A percentile compares a stretch with the other conserved stretches of the same genome.
Conservation (phyloP, 169 alveolate species). For the Blepharisma undulans region DNA sequence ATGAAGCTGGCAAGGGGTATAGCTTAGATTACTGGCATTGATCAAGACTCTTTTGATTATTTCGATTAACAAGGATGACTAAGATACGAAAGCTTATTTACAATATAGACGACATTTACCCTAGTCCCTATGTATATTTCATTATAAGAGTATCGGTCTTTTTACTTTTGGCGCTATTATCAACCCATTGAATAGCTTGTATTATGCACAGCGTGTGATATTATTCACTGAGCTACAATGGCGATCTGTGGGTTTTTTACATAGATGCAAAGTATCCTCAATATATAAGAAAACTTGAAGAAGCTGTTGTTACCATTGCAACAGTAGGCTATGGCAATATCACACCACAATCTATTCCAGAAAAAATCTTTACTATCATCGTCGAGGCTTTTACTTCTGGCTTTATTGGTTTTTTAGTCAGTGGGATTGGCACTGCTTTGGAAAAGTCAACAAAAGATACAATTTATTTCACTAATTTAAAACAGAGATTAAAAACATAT, state of each 20-base stretch:
- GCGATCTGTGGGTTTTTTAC: neutral
- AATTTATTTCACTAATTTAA: conserved; percentile 55
- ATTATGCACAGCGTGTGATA: neutral
- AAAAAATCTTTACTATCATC: conserved; percentile 61
- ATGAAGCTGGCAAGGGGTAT: neutral
- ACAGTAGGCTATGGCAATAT: conserved; percentile 78
- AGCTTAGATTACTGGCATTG: neutral
- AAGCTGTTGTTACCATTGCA: conserved; percentile 53
- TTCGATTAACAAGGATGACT: neutral
- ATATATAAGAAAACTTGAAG: conserved; percentile 34
- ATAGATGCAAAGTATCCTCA: neutral
- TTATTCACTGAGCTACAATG: neutral
- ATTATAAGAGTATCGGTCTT: neutral
- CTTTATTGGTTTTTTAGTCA: conserved; percentile 69
- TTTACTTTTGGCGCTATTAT: neutral
- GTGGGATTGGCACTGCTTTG: conserved; percentile 60
- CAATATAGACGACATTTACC: neutral
- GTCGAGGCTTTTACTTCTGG: conserved; percentile 77
- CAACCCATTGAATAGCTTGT: neutral
- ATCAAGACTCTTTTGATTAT: neutral
- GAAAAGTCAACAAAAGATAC: conserved; percentile 47
- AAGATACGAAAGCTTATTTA: neutral
- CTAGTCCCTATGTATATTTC: neutral
- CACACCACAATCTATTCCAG: conserved; percentile 60
- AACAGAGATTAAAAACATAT: conserved; percentile 54